Conservation (phyloP, 208 protist genomes). For the Wallacemonas rigidus region DNA sequence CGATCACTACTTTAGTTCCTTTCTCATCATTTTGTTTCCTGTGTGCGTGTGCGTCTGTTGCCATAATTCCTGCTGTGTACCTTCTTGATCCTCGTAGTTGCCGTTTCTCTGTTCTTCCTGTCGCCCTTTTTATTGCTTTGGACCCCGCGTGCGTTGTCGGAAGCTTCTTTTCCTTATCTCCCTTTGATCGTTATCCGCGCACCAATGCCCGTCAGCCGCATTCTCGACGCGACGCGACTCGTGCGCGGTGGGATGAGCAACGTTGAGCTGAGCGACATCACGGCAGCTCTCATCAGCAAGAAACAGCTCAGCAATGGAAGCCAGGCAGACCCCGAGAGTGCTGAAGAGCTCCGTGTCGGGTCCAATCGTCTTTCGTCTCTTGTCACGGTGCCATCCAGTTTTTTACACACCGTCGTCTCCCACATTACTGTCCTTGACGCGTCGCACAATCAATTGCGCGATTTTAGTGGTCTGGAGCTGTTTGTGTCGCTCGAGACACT, state of each 20-base stretch:
- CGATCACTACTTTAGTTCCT: no score
- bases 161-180: neutral
- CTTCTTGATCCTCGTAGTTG: neutral
- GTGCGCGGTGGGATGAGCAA: conserved; percentile 20
- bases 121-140: conserved; percentile 7
- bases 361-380: conserved; percentile 38
- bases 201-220: conserved; percentile 10
- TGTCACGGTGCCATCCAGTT: conserved; percentile 21
- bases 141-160: neutral
- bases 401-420: conserved; percentile 33
- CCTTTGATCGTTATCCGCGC: neutral
- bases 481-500: conserved; percentile 73
- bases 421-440: conserved; percentile 67
- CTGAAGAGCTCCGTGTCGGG: conserved; percentile 11
- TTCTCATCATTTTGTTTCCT: no score
- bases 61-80: no score
- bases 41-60: no score
- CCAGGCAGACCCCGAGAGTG: neutral
- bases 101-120: neutral
- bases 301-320: neutral
- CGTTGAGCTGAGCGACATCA: conserved; percentile 31
- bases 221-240: conserved; percentile 36
- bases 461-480: conserved; percentile 60
- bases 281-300: conserved; percentile 7
- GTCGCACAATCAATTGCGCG: conserved; percentile 62